phyloP scores from a whole-genome alignment of 2,329 filamentous ascomycete genomes.

The Cladophialophora psammophila region DNA sequence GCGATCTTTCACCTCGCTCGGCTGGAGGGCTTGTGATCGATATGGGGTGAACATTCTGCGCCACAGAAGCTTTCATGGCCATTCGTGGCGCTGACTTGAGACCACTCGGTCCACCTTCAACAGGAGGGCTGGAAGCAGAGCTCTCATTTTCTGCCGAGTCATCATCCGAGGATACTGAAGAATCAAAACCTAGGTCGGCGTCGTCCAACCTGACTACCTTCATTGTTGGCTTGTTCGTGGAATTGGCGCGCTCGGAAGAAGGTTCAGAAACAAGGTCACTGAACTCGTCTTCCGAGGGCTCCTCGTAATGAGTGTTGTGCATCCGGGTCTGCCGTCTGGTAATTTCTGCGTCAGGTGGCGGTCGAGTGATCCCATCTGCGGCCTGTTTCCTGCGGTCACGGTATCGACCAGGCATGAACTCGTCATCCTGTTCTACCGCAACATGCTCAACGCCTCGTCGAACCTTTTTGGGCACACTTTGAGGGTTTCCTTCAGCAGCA shows the following conservation, averaged over 20 bases:
- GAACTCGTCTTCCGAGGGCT: slow-evolving; percentile 40
- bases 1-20: slow-evolving; percentile 10
- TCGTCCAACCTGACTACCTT: slow-evolving; percentile 26
- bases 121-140: slow-evolving; percentile 20
- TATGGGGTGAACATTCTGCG: not conserved
- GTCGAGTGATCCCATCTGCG: slow-evolving; percentile 27
- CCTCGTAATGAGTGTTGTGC: slow-evolving; percentile 38
- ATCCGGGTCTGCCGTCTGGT: slow-evolving; percentile 36
- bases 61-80: slow-evolving; percentile 9
- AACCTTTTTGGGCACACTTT: slow-evolving; percentile 33
- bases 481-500: slow-evolving; percentile 39
- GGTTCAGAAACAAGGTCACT: slow-evolving; percentile 30
- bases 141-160: not conserved
- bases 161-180: slow-evolving; percentile 19
- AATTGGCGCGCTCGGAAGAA: not conserved
- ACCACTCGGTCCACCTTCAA: slow-evolving; percentile 16
- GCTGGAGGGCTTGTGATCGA: not conserved
- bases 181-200: slow-evolving; percentile 24
- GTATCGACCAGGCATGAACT: slow-evolving; percentile 39
- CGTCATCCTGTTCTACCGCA: slow-evolving; percentile 41
- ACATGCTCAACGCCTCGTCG: slow-evolving; percentile 28
- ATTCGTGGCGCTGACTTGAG: slow-evolving; percentile 1
- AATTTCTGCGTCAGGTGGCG: slow-evolving; percentile 31
- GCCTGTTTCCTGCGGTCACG: slow-evolving; percentile 36
- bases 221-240: not conserved